A percentile compares a stretch with the other conserved stretches of the same genome.
phyloP scores from a whole-genome alignment of 2,329 filamentous ascomycete genomes.

The Colletotrichum orchidophilum region DNA sequence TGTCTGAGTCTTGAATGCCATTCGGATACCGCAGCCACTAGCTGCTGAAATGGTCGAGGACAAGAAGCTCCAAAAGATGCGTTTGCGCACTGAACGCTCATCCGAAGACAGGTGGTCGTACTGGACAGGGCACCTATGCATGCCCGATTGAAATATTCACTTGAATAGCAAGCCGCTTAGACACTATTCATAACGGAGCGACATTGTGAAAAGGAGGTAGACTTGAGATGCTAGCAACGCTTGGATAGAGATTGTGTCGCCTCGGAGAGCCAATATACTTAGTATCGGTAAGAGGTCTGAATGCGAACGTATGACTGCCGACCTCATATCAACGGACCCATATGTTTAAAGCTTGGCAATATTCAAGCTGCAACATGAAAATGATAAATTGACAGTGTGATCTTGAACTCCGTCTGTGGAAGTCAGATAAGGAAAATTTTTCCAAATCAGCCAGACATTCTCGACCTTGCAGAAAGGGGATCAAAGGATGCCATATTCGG shows the following conservation, averaged over 20 bases:
- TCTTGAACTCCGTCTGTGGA: background rate
- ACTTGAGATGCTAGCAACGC: slow-evolving; percentile 58
- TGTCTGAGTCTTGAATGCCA: slow-evolving; percentile 46
- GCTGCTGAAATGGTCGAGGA: slow-evolving; percentile 47
- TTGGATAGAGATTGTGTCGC: slow-evolving; percentile 57
- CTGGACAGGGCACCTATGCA: slow-evolving; percentile 61
- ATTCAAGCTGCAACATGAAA: slow-evolving; percentile 62
- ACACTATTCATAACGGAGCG: slow-evolving; percentile 57
- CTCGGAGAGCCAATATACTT: slow-evolving; percentile 48
- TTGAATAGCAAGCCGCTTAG: slow-evolving; percentile 57
- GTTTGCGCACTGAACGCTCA: slow-evolving; percentile 46
- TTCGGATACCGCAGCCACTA: slow-evolving; percentile 48
- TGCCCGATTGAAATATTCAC: slow-evolving; percentile 57
- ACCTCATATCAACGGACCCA: slow-evolving; percentile 38
- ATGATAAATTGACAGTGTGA: slow-evolving; percentile 46
- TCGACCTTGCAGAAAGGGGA: slow-evolving; percentile 61
- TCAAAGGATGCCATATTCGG: slow-evolving; percentile 60
- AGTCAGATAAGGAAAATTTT: background rate
- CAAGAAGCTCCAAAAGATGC: slow-evolving; percentile 51
- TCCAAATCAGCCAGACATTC: slow-evolving; percentile 57
- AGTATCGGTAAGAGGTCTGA: slow-evolving; percentile 44
- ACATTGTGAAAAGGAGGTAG: slow-evolving; percentile 57
- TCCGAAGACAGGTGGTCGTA: slow-evolving; percentile 52
- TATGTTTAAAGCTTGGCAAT: slow-evolving; percentile 49
- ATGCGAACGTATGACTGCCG: slow-evolving; percentile 3